These are phyloP conservation scores for Magnolia sinica DNA, from an alignment of 164 flowering plant species.

Conservation along the genomic window DNA sequence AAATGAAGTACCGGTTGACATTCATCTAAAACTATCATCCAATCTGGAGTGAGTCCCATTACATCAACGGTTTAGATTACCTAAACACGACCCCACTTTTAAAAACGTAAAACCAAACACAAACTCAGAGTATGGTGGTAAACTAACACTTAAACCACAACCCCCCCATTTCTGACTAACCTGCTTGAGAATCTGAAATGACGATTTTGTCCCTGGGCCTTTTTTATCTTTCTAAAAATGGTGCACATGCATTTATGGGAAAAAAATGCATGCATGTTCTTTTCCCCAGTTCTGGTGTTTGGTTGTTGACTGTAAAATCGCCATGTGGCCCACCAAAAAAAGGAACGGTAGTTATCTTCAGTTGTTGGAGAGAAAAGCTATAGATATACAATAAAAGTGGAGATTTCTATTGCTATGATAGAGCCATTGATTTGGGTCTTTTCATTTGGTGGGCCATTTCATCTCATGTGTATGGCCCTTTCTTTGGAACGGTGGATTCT, in stretches of 20 bases:
- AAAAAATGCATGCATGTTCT: neutral
- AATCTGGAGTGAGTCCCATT: no score
- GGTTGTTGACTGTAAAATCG: neutral
- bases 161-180: neutral
- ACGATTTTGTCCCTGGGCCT: conserved; percentile 4
- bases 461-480: neutral
- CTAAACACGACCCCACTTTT: no score
- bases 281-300: conserved; percentile 1
- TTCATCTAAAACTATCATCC: no score
- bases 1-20: no score
- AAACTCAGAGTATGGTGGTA: no score
- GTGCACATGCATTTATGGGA: neutral
- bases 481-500: neutral
- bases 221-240: neutral
- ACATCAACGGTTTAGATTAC: no score
- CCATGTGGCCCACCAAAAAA: neutral
- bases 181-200: neutral
- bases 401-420: neutral
- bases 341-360: neutral
- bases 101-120: no score
- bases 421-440: neutral
- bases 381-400: neutral
- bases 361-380: neutral
- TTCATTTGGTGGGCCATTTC: neutral
- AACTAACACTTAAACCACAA: no score